phyloP scores from a whole-genome alignment of 192 early-diverging fungal genomes.

The Obelidium mucronatum region DNA sequence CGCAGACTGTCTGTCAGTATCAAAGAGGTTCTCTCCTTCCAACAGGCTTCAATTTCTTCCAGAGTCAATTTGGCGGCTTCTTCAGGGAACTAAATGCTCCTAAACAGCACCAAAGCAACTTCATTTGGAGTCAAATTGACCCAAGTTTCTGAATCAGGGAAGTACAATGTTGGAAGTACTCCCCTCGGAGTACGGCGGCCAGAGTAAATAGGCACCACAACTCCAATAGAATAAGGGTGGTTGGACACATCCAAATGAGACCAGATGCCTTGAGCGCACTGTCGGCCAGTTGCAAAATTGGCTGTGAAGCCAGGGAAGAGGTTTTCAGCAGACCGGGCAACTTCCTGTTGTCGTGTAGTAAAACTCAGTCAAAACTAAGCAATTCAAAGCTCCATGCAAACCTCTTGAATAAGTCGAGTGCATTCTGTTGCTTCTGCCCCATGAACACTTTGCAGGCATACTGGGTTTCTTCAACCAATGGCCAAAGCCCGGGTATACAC shows the following conservation, averaged over 20 bases:
- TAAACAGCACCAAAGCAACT: background rate
- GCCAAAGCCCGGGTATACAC: background rate
- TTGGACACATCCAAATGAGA: background rate
- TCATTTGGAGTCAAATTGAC: background rate
- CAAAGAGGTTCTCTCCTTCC: too few species aligned
- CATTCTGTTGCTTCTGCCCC: background rate
- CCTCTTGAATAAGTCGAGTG: background rate
- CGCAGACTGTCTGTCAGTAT: too few species aligned
- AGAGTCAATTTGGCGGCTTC: too few species aligned
- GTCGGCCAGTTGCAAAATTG: background rate
- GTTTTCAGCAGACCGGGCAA: background rate
- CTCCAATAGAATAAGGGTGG: background rate
- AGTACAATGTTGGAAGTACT: background rate
- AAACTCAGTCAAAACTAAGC: background rate
- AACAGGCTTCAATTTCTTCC: too few species aligned
- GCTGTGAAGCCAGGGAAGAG: background rate
- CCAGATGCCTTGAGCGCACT: background rate
- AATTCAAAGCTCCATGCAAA: background rate
- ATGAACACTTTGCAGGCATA: background rate
- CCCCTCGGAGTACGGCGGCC: background rate
- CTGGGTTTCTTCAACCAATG: background rate
- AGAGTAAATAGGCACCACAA: background rate
- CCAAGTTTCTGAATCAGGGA: background rate
- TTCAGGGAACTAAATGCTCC: too few species aligned
- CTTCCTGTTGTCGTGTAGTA: background rate